Conservation (phyloP, 495 filamentous ascomycete genomes). For the Trypethelium eluteriae region DNA sequence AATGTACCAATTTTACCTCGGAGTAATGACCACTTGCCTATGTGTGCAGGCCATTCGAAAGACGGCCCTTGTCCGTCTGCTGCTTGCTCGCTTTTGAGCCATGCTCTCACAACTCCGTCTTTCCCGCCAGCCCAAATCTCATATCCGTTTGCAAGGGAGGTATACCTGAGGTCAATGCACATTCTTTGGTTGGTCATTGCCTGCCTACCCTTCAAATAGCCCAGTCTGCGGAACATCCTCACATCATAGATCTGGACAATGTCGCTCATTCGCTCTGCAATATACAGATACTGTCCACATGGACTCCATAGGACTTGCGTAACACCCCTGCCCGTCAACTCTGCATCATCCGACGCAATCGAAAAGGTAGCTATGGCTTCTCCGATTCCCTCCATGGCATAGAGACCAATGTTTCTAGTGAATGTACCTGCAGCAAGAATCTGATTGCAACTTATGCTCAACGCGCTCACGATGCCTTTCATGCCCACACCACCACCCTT, state of each 20-base stretch:
- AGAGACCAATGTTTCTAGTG: slow-evolving; percentile 66
- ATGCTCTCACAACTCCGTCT: slow-evolving; percentile 71
- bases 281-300: slow-evolving; percentile 78
- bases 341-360: slow-evolving; percentile 37
- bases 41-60: slow-evolving; percentile 31
- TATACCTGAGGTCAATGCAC: slow-evolving; percentile 56
- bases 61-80: slow-evolving; percentile 36
- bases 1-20: not conserved
- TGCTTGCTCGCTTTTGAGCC: slow-evolving; percentile 49
- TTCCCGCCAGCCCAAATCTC: slow-evolving; percentile 79
- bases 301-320: slow-evolving; percentile 63
- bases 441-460: slow-evolving; percentile 47
- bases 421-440: slow-evolving; percentile 80
- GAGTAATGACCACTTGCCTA: slow-evolving; percentile 22
- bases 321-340: slow-evolving; percentile 59
- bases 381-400: slow-evolving; percentile 59
- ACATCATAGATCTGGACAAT: slow-evolving; percentile 78
- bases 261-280: slow-evolving; percentile 73
- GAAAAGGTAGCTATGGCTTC: slow-evolving; percentile 62
- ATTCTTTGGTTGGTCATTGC: slow-evolving; percentile 72
- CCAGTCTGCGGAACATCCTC: slow-evolving; percentile 62
- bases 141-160: slow-evolving; percentile 41
- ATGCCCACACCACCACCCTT: slow-evolving; percentile 69
- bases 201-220: slow-evolving; percentile 60
- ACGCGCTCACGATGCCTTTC: slow-evolving; percentile 70